Evolutionary conservation across 1,139 yeast species (phyloP), one percentile per base, ranked within the genome.

Genomic region (Pneumocystis jirovecii): DNA sequence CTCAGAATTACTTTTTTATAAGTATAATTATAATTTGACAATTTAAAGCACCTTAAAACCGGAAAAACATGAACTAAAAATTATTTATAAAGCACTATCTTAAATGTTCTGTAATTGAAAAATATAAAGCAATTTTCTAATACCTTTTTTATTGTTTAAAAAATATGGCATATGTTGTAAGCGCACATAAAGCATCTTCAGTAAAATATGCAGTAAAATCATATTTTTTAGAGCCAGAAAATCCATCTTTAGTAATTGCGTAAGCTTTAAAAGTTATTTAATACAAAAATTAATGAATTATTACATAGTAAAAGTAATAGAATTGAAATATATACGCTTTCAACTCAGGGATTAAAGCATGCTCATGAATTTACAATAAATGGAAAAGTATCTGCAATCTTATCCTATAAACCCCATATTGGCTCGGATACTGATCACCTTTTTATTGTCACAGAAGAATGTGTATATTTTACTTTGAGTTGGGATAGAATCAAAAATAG

Each of bases 171-270:
- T 70, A 69, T 63, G 67, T 70, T 19, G 70, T 68, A 29, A 64
- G 70, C 19, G 63, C 68, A 8, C 69, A 68, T 62, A 68, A 67
- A 66, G 68, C 70, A 19, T 66, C 71, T 10, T 70, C 71, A n/a
- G 67, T 70, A 25, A 65, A 68, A 42, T 64, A 68, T 29, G 69
- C 71, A 8, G 66, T 69, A 57, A 64, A 66, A 35, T 67, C 70
- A 31, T 64, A 66, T 50, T 61, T 70, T 21, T 62, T 65, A n/a
- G 63, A 56, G 19, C 50, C 66, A 2, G 66, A 64, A 21, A 63
- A 34, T 17, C 62, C 68, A 39, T 62, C 65, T 40, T 66, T 69
- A 21, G 65, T 69, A 44, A 68, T 69, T 31, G 64, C 66, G 39
- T 66, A 66, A 19, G 34, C 66, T 4, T 61, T 68, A 7, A 29